Evolutionary conservation across 1,284 basidiomycete genomes (phyloP).

Genomic region (Ustilago bromivora): DNA sequence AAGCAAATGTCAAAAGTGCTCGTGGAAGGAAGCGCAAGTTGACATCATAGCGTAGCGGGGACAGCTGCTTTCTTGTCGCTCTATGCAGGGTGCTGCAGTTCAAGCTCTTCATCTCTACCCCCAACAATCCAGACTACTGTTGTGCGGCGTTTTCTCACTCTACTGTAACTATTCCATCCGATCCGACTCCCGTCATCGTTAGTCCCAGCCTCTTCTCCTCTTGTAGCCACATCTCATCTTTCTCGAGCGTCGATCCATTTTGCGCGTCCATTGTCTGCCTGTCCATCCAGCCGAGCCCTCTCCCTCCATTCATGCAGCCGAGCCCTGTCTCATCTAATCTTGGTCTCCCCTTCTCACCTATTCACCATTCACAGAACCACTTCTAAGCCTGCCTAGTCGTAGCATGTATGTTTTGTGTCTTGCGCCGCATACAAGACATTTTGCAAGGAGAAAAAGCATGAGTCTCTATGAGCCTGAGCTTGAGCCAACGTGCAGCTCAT

Average conservation of each 20-base stretch:
- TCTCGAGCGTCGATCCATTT: neutral
- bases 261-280: neutral
- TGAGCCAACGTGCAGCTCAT: neutral
- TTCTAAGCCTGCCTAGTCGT: neutral
- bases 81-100: conserved; percentile 21
- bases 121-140: too few species aligned
- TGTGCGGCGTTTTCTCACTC: conserved; percentile 6
- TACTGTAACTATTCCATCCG: neutral
- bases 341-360: neutral
- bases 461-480: neutral
- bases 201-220: neutral
- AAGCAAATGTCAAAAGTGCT: neutral
- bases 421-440: too few species aligned
- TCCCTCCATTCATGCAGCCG: conserved; percentile 10
- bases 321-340: conserved; percentile 23
- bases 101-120: conserved; percentile 4
- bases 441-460: too few species aligned
- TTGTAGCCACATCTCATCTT: neutral
- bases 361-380: neutral
- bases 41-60: neutral
- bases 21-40: neutral
- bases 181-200: conserved; percentile 9
- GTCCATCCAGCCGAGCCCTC: conserved; percentile 11
- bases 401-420: too few species aligned
- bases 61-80: neutral